phyloP scores from a whole-genome alignment of 2,329 filamentous ascomycete species.

The Xenosphaeropsis pyriputrescens region DNA sequence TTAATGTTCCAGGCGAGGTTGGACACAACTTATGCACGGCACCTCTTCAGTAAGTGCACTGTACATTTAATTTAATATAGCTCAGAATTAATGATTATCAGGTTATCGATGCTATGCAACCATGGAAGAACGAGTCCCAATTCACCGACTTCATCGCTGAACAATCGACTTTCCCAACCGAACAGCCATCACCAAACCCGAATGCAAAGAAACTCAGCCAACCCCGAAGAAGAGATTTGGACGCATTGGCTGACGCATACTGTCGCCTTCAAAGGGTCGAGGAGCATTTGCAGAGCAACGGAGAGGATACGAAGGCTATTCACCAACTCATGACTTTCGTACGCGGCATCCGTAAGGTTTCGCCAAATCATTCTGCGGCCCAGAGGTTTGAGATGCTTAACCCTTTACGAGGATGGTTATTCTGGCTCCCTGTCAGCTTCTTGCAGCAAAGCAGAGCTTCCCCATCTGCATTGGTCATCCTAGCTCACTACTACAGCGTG shows the following conservation, averaged over 20 bases:
- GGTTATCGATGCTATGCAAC: conserved; percentile 84
- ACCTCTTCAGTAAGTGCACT: conserved; percentile 60
- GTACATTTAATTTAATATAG: too few species aligned
- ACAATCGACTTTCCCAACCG: conserved; percentile 58
- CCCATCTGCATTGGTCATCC: conserved; percentile 63
- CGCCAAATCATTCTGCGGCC: conserved; percentile 54
- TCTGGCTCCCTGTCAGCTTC: conserved; percentile 83
- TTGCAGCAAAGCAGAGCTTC: conserved; percentile 65
- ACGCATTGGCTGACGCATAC: conserved; percentile 51
- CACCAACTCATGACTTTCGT: conserved; percentile 59
- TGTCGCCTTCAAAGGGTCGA: conserved; percentile 55
- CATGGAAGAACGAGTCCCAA: conserved; percentile 80
- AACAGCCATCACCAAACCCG: conserved; percentile 45
- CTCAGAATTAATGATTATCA: conserved; percentile 22
- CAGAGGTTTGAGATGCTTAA: conserved; percentile 86
- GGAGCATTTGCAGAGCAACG: conserved; percentile 50
- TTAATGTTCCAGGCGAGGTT: conserved; percentile 53
- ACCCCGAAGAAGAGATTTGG: conserved; percentile 55
- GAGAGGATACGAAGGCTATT: conserved; percentile 54
- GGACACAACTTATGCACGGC: conserved; percentile 85
- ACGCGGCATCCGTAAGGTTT: conserved; percentile 56
- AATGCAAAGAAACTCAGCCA: conserved; percentile 42
- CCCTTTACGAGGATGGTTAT: conserved; percentile 79
- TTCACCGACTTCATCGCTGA: conserved; percentile 73
- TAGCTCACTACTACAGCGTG: conserved; percentile 84